Evolutionary conservation across 1,284 basidiomycete genomes (phyloP), one percentile per base, ranked within the genome.

Genomic region (Crucibulum cyathiforme): DNA sequence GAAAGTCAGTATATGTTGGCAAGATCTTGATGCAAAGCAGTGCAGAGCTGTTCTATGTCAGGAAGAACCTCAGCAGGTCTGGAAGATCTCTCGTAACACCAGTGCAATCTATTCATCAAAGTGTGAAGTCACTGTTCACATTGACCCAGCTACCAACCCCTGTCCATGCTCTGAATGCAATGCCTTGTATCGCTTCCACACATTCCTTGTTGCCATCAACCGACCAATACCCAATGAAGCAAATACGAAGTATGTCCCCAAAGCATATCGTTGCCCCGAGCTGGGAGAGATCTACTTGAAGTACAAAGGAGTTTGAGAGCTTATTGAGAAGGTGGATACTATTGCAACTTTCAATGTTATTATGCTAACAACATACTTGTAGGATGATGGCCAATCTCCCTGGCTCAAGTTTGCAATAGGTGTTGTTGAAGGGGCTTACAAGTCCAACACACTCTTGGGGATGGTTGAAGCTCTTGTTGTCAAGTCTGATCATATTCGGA

Each of bases 341-440:
- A 15, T 17, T n/a, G 19, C 39, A 3, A 15, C 9, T 38, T 19
- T 52, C 24, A 8, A n/a, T 34, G 31, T 36, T 53, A 10, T 34
- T 15, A 39, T 15, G 10, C n/a, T 38, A 36, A 43, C 35, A 5
- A 31, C 47, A 24, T 36, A 17, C 6, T 54, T 24, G 1, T 8
- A 62, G 62, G 59, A 66, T 50, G 59, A 63, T n/a, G n/a, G n/a
- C n/a, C n/a, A n/a, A n/a, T n/a, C 58, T 0, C 65, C 67, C 1
- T 70, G 60, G 55, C 57, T 70, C 17, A 53, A 58, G 8, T 70
- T 68, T 61, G 65, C 67, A 9, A 35, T 58, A 31, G 65, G 67
- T 13, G 62, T 58, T 43, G 39, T 50, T 2, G 48, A 57, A 17
- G 67, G 67, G 1, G 34, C 43, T 1, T 70, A 62, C 37, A 57